Evolutionary conservation across 352 stramenopile species (phyloP).

Genomic region (Aphanomyces invadans): DNA sequence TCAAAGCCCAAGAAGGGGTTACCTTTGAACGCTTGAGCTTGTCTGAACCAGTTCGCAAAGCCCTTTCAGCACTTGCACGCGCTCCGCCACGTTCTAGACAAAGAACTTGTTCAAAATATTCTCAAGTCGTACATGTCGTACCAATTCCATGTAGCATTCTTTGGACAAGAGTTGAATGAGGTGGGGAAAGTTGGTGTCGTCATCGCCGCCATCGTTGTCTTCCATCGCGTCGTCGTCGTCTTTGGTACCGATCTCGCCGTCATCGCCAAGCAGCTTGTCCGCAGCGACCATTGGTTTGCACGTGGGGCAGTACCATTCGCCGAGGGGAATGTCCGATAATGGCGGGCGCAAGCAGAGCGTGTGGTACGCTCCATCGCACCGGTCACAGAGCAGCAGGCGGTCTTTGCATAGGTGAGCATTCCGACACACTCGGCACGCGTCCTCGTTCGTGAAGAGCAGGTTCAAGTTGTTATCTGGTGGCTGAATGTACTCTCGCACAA

Average conservation of each 20-base stretch:
- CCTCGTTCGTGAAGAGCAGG: slow-evolving; percentile 56
- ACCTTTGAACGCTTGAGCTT: slow-evolving; percentile 38
- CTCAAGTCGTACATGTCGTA: too few relatives aligned
- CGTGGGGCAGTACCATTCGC: slow-evolving; percentile 71
- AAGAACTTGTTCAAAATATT: not conserved
- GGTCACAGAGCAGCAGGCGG: slow-evolving; percentile 60
- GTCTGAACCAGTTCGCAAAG: slow-evolving; percentile 56
- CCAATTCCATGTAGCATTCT: slow-evolving; percentile 56
- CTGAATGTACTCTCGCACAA: slow-evolving; percentile 78
- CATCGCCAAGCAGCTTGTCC: too few relatives aligned
- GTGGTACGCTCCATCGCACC: slow-evolving; percentile 77
- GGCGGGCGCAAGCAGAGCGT: slow-evolving; percentile 69
- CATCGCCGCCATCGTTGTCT: slow-evolving; percentile 30
- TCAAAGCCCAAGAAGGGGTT: slow-evolving; percentile 22
- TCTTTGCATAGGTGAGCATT: slow-evolving; percentile 55
- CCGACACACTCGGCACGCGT: slow-evolving; percentile 67
- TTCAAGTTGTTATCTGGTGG: slow-evolving; percentile 29
- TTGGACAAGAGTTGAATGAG: slow-evolving; percentile 59
- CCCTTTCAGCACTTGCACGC: slow-evolving; percentile 48
- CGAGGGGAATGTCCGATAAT: slow-evolving; percentile 43
- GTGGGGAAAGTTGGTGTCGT: slow-evolving; percentile 38
- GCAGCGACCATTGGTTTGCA: slow-evolving; percentile 49
- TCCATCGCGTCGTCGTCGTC: slow-evolving; percentile 27
- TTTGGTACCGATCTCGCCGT: too few relatives aligned
- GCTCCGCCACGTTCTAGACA: slow-evolving; percentile 35